Conservation (phyloP, 768 basidiomycete species). For the Gloeophyllum trabeum region DNA sequence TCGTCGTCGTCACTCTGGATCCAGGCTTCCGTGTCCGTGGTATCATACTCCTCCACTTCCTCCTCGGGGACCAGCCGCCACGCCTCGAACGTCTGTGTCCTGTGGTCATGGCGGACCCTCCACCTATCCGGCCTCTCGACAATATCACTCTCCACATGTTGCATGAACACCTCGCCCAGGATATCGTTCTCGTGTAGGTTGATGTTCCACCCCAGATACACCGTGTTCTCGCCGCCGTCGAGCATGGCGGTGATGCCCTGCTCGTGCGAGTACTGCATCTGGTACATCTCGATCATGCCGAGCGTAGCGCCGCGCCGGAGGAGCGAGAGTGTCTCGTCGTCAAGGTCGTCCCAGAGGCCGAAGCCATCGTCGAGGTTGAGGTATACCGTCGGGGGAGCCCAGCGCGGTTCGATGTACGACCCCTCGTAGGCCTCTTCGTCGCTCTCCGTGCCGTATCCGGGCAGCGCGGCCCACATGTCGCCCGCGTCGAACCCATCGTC, state of each 20-base stretch:
- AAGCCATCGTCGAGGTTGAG: slow-evolving; percentile 23
- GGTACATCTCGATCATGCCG: slow-evolving; percentile 44
- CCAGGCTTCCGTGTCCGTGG: slow-evolving; percentile 29
- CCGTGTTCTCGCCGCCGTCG: slow-evolving; percentile 25
- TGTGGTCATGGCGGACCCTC: slow-evolving; percentile 18
- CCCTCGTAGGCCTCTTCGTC: slow-evolving; percentile 27
- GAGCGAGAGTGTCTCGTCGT: slow-evolving; percentile 25
- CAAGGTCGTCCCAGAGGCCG: slow-evolving; percentile 18
- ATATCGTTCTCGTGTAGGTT: slow-evolving; percentile 29
- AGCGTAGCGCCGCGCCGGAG: slow-evolving; percentile 49
- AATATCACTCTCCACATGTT: slow-evolving; percentile 28
- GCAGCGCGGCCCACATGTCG: no score
- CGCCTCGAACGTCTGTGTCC: slow-evolving; percentile 20
- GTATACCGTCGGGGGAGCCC: slow-evolving; percentile 43
- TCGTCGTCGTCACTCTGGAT: slow-evolving; percentile 9
- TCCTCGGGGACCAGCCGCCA: slow-evolving; percentile 25
- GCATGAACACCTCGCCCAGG: slow-evolving; percentile 28
- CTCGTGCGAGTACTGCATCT: slow-evolving; percentile 43
- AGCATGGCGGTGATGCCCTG: slow-evolving; percentile 37
- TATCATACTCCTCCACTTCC: slow-evolving; percentile 18
- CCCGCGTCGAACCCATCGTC: slow-evolving; percentile 10
- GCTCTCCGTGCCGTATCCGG: slow-evolving; percentile 21
- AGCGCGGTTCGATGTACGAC: slow-evolving; percentile 32
- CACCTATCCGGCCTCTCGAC: slow-evolving; percentile 32
- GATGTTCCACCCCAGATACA: slow-evolving; percentile 67